These are phyloP conservation scores for Colletotrichum lentis DNA, from an alignment of 2,329 filamentous ascomycete genomes.

Conservation along the genomic window DNA sequence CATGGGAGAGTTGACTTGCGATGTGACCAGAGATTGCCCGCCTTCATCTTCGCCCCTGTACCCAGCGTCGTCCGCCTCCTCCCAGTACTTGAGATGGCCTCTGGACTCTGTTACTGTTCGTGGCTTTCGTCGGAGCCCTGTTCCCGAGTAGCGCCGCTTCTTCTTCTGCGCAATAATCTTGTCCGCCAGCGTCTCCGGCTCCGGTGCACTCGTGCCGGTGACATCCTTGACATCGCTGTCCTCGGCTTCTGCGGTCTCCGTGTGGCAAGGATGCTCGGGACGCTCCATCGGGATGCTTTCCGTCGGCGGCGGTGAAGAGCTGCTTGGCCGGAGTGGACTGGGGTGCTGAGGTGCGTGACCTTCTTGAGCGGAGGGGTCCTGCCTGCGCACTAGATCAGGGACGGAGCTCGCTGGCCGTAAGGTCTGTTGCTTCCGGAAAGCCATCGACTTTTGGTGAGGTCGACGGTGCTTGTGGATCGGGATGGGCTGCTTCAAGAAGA, in stretches of 20 bases:
- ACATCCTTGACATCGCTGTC: constrained; percentile 59
- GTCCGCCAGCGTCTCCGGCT: constrained; percentile 63
- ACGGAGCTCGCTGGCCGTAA: constrained; percentile 58
- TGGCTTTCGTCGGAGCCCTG: constrained; percentile 78
- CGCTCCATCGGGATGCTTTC: constrained; percentile 29
- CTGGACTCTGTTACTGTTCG: constrained; percentile 74
- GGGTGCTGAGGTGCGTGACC: constrained; percentile 32
- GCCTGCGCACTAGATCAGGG: constrained; percentile 46
- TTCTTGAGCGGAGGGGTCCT: constrained; percentile 21
- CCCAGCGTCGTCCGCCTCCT: constrained; percentile 85
- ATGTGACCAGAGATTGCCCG: constrained; percentile 24
- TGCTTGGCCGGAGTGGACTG: constrained; percentile 31
- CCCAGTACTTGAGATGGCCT: constrained; percentile 87
- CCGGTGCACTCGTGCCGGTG: constrained; percentile 71
- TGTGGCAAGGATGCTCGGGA: constrained; percentile 10
- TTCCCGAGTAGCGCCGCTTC: constrained; percentile 84
- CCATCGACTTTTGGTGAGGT: constrained; percentile 72
- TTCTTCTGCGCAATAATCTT: constrained; percentile 53
- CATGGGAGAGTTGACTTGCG: constrained; percentile 36
- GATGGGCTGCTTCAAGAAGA: constrained; percentile 84
- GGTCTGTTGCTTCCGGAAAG: constrained; percentile 56
- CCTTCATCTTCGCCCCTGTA: constrained; percentile 75
- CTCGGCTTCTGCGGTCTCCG: constrained; percentile 42
- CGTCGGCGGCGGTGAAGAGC: constrained; percentile 21
- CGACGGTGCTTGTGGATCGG: constrained; percentile 79